Evolutionary conservation across 2,329 filamentous ascomycete species (phyloP).

Genomic region (Trichoderma citrinoviride): DNA sequence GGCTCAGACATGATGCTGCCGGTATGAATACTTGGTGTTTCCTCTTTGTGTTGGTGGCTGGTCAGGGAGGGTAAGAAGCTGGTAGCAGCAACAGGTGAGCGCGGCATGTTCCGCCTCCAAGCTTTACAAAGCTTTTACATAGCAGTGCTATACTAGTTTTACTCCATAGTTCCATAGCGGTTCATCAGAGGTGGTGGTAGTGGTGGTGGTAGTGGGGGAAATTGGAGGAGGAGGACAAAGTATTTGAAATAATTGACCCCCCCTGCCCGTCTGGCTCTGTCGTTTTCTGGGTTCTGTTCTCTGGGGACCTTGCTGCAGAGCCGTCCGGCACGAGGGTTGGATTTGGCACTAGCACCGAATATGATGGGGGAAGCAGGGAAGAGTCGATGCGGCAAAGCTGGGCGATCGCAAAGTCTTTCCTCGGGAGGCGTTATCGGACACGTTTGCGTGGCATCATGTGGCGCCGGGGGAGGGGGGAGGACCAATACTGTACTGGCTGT

Average conservation of each 20-base stretch:
- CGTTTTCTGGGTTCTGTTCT: no score
- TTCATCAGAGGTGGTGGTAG: background rate
- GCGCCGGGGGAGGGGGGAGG: background rate
- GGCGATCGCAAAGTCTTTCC: conserved; percentile 19
- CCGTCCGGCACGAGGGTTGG: background rate
- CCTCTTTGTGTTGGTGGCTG: background rate
- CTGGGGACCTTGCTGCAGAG: no score
- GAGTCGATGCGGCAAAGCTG: no score
- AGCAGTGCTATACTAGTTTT: no score
- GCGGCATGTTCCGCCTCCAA: background rate
- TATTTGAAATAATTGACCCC: background rate
- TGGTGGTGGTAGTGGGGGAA: background rate
- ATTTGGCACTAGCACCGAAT: background rate
- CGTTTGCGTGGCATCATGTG: background rate
- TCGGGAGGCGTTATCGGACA: conserved; percentile 2
- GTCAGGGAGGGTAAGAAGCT: background rate
- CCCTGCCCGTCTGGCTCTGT: background rate
- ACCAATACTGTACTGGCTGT: background rate
- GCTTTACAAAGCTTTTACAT: no score
- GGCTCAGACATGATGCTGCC: no score
- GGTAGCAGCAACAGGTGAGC: background rate
- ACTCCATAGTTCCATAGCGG: no score
- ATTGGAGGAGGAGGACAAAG: background rate
- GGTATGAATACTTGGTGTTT: background rate
- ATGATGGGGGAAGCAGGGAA: background rate